Base-by-base conservation (phyloP, 495 filamentous ascomycete genomes). In the Neurospora sp. region DNA sequence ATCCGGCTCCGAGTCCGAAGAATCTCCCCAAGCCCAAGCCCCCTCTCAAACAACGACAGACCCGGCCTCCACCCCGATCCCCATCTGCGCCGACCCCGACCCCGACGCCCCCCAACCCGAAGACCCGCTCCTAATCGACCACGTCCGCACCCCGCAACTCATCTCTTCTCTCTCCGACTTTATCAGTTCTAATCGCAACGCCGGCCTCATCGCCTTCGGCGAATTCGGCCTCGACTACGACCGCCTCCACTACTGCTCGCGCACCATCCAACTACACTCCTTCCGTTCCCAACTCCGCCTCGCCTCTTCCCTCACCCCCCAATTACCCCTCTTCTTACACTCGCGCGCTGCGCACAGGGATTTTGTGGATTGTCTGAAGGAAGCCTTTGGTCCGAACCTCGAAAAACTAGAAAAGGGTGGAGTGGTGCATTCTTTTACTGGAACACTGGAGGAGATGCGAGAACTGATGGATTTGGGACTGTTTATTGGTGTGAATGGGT, bases 201-300 rank as follows among this genome's bases (percentile, higher is more conserved):
- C n/a, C n/a, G n/a, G n/a, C n/a, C n/a, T n/a, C n/a, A n/a, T 93
- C 14, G 96, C 96, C 27, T 97, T 98, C 79, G 96, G 96, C 54
- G 96, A 99, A 79, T 93, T 99, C 72, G 96, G 96, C 10, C 89
- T 99, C 2, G 96, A 99, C 82, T 99, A 98, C 79, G 96, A 99
- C 82, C 88, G 96, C 3, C 83, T 99, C 14, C 91, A 91, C 77
- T 89, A 94, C 77, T 92, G 89, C 77, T 85, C 88, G 1, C 91
- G 89, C 69, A 91, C 93, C 37, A 85, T 89, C 5, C 96, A 99
- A 78, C 86, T 94, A 9, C 90, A 92, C 75, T 96, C 93, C 74
- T 99, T 99, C 79, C 88, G 88, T 5, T 86, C 86, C 6, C 96
- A 98, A 79, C 88, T 90, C 0, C 89, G 91, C 35, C 84, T 98